Evolutionary conservation across 257 asterid species (phyloP).

Genomic region (Lycium barbarum): DNA sequence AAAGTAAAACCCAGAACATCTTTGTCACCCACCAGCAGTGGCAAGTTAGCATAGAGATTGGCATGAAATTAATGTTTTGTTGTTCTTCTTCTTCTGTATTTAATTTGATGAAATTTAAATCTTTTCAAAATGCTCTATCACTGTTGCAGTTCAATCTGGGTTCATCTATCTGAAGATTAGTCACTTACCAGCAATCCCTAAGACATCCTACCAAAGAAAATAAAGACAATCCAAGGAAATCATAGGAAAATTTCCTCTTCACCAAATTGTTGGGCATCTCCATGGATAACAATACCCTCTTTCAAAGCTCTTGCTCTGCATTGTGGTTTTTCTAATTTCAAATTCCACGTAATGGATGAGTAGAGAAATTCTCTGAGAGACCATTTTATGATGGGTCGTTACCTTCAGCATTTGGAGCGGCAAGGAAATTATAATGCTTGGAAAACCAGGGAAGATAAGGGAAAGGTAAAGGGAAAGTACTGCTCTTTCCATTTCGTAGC

Average conservation of each 20-base stretch:
- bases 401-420: neutral
- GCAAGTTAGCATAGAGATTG: neutral
- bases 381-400: neutral
- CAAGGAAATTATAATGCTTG: neutral
- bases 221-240: neutral
- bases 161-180: constrained; percentile 19
- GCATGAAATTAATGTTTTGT: neutral
- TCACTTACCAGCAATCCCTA: constrained; percentile 13
- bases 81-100: neutral
- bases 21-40: neutral
- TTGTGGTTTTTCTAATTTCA: neutral
- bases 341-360: neutral
- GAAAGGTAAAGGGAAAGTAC: neutral
- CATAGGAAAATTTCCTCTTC: constrained; percentile 19
- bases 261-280: neutral
- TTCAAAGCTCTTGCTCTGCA: neutral
- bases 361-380: neutral
- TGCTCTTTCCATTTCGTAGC: neutral
- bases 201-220: neutral
- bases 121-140: neutral
- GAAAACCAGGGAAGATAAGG: neutral
- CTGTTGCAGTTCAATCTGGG: neutral
- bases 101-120: neutral
- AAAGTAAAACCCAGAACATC: constrained; percentile 5
- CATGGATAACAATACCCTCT: constrained; percentile 13